Base-by-base conservation (phyloP, 192 early-diverging fungal genomes). In the Coemansia sp. region DNA sequence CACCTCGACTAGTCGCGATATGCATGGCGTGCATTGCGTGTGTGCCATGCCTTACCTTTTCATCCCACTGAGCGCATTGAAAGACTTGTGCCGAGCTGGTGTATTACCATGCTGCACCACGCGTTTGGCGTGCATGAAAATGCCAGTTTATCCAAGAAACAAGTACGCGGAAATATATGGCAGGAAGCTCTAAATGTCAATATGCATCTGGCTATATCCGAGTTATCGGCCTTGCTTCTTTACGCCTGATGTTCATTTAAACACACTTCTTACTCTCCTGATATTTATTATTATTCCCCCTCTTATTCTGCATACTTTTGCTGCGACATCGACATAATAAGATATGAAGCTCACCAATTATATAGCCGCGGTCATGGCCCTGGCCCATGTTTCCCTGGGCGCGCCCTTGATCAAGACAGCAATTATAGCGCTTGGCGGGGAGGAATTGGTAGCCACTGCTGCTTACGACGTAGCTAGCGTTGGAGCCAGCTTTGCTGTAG, bases 401-500 rank as follows among this genome's bases (percentile, higher is more conserved):
- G 78, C 68, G 15, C 78, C 78, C 11, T 24, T 81, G 19, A 51
- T 81, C 59, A 81, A 81, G 36, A 62, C 78, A 24, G 39, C 65
- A 20, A 59, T 75, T 45, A 41, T 71, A 29, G 68, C 69, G 0
- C 15, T 81, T 24, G 53, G 69, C 10, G 73, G 45, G 0, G 78
- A 81, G 5, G 53, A 54, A 2, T 29, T 59, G 24, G 17, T 82
- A 1, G 69, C 75, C 22, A 73, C 79, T 0, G 79, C 63, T 2
- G 79, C 58, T 1, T 76, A 72, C 17, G 70, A 73, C 17, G 60
- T 82, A 38, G 79, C 70, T 40, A 82, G 79, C 12, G 64, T 72
- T 1, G 79, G 79, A 0, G 79, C 74, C 3, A 82, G 79, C 54
- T 76, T 60, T 67, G 79, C 66, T 9, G 67, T 82, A 25, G 73